A percentile compares a stretch with the other conserved stretches of the same genome.
Evolutionary conservation across 2,329 filamentous ascomycete species (phyloP).

Genomic region (Penicillium sp.): DNA sequence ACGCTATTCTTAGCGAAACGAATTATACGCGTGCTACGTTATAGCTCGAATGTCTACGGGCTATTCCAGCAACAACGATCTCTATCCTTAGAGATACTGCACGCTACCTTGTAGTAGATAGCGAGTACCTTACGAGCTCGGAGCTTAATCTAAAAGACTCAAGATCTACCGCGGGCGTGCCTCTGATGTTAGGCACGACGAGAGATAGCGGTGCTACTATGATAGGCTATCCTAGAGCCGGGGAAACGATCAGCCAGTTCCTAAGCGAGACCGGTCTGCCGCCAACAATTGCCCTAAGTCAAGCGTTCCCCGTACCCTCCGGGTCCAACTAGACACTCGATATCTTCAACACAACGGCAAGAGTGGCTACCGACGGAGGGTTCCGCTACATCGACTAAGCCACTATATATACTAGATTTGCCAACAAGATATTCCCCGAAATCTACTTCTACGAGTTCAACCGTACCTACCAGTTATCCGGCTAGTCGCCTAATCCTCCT

Average conservation of each 20-base stretch:
- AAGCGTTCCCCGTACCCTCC: conserved; percentile 43
- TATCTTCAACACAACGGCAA: conserved; percentile 58
- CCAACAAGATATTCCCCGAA: conserved; percentile 48
- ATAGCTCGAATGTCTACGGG: conserved; percentile 52
- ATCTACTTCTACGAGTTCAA: conserved; percentile 65
- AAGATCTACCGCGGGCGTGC: conserved; percentile 20
- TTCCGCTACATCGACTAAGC: conserved; percentile 64
- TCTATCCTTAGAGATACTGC: conserved; percentile 10
- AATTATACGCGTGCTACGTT: conserved; percentile 54
- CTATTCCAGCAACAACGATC: conserved; percentile 15
- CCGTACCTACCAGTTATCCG: conserved; percentile 52
- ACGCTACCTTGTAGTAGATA: conserved; percentile 26
- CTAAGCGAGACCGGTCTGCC: conserved; percentile 38
- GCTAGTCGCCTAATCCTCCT: conserved; percentile 55
- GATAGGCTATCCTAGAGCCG: conserved; percentile 44
- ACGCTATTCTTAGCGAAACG: conserved; percentile 54
- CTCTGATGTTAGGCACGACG: conserved; percentile 25
- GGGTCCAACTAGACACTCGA: conserved; percentile 57
- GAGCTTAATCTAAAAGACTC: conserved; percentile 19
- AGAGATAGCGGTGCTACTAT: conserved; percentile 48
- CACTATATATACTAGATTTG: conserved; percentile 55
- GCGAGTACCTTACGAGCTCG: conserved; percentile 17
- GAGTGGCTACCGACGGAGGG: conserved; percentile 59
- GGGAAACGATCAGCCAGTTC: conserved; percentile 49
- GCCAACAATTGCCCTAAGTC: conserved; percentile 11